phyloP scores from a whole-genome alignment of 2,329 filamentous ascomycete genomes.

The Venturia carpophila region DNA sequence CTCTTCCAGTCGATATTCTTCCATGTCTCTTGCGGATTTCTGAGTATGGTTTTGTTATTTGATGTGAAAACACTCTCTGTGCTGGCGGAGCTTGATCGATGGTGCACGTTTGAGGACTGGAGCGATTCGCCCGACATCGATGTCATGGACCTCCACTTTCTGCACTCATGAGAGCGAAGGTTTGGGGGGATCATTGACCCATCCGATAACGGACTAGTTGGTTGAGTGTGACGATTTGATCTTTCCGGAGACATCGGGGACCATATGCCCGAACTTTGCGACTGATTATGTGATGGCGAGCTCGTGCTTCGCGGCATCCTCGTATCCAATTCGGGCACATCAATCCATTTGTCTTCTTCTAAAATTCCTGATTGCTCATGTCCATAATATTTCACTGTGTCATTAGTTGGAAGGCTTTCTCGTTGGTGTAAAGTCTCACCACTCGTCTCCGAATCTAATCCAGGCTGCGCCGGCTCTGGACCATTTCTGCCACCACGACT shows the following conservation, averaged over 20 bases:
- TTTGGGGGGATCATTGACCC: neutral
- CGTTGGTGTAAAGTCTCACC: neutral
- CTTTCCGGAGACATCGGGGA: neutral
- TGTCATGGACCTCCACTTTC: neutral
- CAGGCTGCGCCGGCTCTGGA: slow-evolving; percentile 14
- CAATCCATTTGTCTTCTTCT: neutral
- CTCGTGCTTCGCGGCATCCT: neutral
- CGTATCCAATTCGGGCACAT: neutral
- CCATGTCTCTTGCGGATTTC: neutral
- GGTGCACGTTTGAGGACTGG: neutral
- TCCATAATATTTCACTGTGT: neutral
- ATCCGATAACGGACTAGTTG: neutral
- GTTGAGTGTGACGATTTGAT: too few species aligned
- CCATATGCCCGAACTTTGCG: neutral
- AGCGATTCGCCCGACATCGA: neutral
- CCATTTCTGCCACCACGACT: neutral
- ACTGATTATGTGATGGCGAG: neutral
- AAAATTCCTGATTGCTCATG: neutral
- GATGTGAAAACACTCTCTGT: neutral
- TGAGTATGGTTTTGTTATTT: neutral
- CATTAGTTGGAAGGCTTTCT: neutral
- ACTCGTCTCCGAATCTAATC: neutral
- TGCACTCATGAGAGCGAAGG: neutral
- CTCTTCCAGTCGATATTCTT: neutral
- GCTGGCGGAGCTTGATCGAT: neutral